These are phyloP conservation scores for Diutina rugosa DNA, from an alignment of 1,139 yeast species.

Conservation along the genomic window DNA sequence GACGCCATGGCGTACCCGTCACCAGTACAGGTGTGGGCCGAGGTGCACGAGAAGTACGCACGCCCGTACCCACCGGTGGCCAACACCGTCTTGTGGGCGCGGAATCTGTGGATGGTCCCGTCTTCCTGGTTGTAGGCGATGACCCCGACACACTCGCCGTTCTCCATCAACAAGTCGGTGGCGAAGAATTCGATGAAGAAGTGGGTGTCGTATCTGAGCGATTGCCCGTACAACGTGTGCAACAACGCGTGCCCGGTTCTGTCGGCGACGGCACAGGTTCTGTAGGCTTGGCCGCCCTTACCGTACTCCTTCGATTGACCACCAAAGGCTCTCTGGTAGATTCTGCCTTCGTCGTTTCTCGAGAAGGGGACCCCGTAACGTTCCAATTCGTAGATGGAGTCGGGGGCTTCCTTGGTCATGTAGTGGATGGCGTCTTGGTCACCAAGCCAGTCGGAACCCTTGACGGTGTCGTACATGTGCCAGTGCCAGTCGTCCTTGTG, in stretches of 20 bases:
- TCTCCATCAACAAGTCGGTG: conserved; percentile 85
- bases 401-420: conserved; percentile 98
- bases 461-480: conserved; percentile 99
- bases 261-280: conserved; percentile 99
- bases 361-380: conserved; percentile 98
- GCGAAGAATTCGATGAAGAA: conserved; percentile 97
- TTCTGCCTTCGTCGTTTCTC: conserved; percentile 92
- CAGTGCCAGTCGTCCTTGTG: conserved; percentile 98
- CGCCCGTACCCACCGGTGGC: conserved; percentile 99
- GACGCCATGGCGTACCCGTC: conserved; percentile 98
- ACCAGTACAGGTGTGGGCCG: conserved; percentile 99
- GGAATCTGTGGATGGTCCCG: conserved; percentile 95
- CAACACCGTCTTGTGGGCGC: conserved; percentile 89
- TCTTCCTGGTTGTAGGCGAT: conserved; percentile 98
- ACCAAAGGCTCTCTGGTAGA: conserved; percentile 98
- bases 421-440: conserved; percentile 99
- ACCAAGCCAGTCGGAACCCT: conserved; percentile 99
- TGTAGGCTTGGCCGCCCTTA: conserved; percentile 97
- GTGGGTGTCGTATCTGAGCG: conserved; percentile 92
- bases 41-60: conserved; percentile 96
- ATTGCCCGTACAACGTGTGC: conserved; percentile 94
- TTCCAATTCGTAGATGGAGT: conserved; percentile 90
- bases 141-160: conserved; percentile 94
- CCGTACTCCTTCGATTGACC: conserved; percentile 95
- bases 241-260: conserved; percentile 97